Evolutionary conservation across 129 eudicot genomes (phyloP).

Genomic region (Smallanthus sonchifolius): DNA sequence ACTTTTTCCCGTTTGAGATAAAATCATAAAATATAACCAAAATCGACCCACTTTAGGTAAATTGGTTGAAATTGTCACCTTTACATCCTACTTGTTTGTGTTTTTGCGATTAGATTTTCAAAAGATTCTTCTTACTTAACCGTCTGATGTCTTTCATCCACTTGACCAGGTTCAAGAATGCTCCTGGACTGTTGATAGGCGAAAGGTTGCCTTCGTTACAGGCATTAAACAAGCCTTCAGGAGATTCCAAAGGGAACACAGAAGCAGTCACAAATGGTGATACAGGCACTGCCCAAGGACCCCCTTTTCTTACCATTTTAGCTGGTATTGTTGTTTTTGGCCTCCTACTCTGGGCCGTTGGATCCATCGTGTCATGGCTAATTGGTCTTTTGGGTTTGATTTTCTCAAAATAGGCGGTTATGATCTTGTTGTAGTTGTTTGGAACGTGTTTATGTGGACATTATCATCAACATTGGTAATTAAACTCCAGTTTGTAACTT

Average conservation of each 20-base stretch:
- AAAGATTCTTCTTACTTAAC: background rate
- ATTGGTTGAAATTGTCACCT: background rate
- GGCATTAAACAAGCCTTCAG: constrained; percentile 43
- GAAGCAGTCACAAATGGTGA: constrained; percentile 24
- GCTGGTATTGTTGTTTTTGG: constrained; percentile 61
- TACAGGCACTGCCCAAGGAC: constrained; percentile 41
- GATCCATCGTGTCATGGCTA: constrained; percentile 62
- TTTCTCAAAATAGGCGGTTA: constrained; percentile 36
- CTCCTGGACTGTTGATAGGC: constrained; percentile 15
- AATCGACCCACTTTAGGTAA: background rate
- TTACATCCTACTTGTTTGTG: background rate
- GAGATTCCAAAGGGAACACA: constrained; percentile 21
- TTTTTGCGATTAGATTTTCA: background rate
- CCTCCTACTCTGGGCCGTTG: constrained; percentile 43
- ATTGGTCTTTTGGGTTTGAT: constrained; percentile 47
- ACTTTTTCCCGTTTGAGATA: background rate
- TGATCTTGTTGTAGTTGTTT: constrained; percentile 5
- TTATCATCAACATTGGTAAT: constrained; percentile 4
- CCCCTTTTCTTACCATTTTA: constrained; percentile 70
- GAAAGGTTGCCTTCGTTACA: constrained; percentile 22
- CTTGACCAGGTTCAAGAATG: constrained; percentile 44
- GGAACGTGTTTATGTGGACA: background rate
- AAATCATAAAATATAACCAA: background rate
- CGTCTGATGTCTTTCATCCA: background rate
- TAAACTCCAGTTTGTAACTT: constrained; percentile 17